These are phyloP conservation scores for Tulasnella sp. DNA, from an alignment of 768 basidiomycete species.

Conservation along the genomic window DNA sequence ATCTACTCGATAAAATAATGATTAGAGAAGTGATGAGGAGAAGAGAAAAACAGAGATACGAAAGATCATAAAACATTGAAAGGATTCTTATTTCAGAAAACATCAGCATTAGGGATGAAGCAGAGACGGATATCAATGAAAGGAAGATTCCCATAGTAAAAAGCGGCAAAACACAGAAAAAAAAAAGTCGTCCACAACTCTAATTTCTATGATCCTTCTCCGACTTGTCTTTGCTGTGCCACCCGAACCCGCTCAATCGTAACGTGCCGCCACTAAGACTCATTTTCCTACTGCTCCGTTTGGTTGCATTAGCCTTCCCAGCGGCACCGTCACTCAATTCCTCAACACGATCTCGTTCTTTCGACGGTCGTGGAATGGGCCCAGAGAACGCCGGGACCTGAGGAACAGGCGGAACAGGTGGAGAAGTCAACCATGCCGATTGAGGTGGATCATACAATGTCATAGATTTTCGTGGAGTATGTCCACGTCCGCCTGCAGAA, in stretches of 20 bases:
- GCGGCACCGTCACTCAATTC: too few relatives aligned
- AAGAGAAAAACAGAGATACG: slow-evolving; percentile 1
- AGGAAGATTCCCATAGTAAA: not conserved
- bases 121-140: not conserved
- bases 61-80: not conserved
- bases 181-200: not conserved
- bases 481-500: too few relatives aligned
- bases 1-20: too few relatives aligned
- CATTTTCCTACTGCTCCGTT: too few relatives aligned
- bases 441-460: too few relatives aligned
- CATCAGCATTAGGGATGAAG: not conserved
- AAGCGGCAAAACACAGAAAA: slow-evolving; percentile 1
- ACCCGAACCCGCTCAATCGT: slow-evolving; percentile 12
- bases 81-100: not conserved
- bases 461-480: too few relatives aligned
- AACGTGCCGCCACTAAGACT: slow-evolving; percentile 1
- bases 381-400: too few relatives aligned
- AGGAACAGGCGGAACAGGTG: too few relatives aligned
- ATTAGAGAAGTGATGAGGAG: not conserved
- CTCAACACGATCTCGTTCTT: too few relatives aligned
- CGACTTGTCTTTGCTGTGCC: not conserved
- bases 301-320: too few relatives aligned
- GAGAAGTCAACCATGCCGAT: too few relatives aligned
- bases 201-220: not conserved
- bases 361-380: too few relatives aligned